Evolutionary conservation across 257 asterid species (phyloP), one percentile per base, ranked within the genome.

Genomic region (Ligustrum vulgare): DNA sequence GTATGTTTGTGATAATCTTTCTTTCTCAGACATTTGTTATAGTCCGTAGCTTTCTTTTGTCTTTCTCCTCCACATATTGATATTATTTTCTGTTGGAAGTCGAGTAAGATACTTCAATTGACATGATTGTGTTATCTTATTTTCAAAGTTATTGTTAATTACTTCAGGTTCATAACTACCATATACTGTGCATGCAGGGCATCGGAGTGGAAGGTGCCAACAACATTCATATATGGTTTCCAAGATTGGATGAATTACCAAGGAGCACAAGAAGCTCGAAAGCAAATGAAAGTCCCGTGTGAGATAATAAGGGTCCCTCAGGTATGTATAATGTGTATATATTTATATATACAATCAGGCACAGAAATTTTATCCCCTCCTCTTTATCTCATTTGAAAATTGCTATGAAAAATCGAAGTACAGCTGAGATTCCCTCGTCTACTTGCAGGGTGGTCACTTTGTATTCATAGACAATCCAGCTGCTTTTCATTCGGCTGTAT

Each of bases 181-280:
- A 23, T 25, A 9, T 9, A 8, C 77, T 22, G 80, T 72, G 58
- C 23, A 70, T 82, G 77, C 88, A 91, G 97, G 69, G 94, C 93
- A 23, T 80, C 94, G 1, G 96, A 90, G 23, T 91, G 94, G 96
- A 91, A 87, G 84, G 96, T 91, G 76, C 94, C 97, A 6, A 91
- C 94, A 6, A 78, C 96, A 34, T 91, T 91, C 82, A 87, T 91
- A 28, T 91, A 91, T 69, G 97, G 97, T 60, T 12, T 78, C 75
- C 79, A 91, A 69, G 97, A 91, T 83, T 91, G 97, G 97, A 91
- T 91, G 97, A 81, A 84, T 72, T 91, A 87, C 81, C 69, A 83
- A 84, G 93, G 93, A 60, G 96, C 97, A 6, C 87, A 84, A 74
- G 88, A 84, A 67, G 94, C 94, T 43, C 90, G 96, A 41, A 85